Percentiles rank a stretch among this genome's conserved stretches.
Evolutionary conservation across 306 rosid species (phyloP).

Genomic region (Castanea mollissima): DNA sequence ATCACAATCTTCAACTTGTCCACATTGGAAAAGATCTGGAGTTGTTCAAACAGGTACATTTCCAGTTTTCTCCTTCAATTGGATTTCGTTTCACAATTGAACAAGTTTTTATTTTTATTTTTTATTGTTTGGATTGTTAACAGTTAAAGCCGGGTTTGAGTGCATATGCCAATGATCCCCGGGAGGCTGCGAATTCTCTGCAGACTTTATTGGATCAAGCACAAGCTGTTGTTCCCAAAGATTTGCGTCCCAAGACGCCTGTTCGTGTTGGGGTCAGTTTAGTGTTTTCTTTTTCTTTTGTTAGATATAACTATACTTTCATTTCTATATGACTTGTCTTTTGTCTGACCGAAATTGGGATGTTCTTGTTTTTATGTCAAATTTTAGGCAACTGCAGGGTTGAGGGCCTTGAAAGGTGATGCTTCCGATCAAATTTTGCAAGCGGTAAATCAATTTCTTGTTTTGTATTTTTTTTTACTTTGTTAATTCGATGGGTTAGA

Average conservation of each 20-base stretch:
- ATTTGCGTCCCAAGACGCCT: slow-evolving; percentile 66
- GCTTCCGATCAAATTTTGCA: slow-evolving; percentile 79
- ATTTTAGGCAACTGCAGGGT: slow-evolving; percentile 93
- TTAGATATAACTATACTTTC: not conserved
- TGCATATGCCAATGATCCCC: slow-evolving; percentile 65
- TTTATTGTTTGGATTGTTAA: slow-evolving; percentile 5
- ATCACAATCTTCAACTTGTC: slow-evolving; percentile 66
- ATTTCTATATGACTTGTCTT: not conserved
- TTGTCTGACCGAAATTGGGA: slow-evolving; percentile 23
- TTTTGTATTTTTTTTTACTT: not conserved
- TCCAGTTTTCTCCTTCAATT: not conserved
- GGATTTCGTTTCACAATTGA: not conserved
- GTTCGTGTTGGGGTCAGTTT: slow-evolving; percentile 91
- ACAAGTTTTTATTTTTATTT: not conserved
- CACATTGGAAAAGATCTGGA: slow-evolving; percentile 92
- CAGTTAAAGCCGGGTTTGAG: slow-evolving; percentile 78
- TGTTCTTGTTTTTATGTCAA: not conserved
- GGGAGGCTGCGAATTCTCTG: slow-evolving; percentile 72
- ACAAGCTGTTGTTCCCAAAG: slow-evolving; percentile 70
- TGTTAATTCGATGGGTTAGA: not conserved
- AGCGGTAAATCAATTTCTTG: slow-evolving; percentile 49
- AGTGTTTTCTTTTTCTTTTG: not conserved
- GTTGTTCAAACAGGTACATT: slow-evolving; percentile 68
- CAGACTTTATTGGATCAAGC: slow-evolving; percentile 63
- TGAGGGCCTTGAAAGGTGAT: slow-evolving; percentile 80